Conservation (phyloP, 306 rosid genomes). For the Cicer yamashitae region DNA sequence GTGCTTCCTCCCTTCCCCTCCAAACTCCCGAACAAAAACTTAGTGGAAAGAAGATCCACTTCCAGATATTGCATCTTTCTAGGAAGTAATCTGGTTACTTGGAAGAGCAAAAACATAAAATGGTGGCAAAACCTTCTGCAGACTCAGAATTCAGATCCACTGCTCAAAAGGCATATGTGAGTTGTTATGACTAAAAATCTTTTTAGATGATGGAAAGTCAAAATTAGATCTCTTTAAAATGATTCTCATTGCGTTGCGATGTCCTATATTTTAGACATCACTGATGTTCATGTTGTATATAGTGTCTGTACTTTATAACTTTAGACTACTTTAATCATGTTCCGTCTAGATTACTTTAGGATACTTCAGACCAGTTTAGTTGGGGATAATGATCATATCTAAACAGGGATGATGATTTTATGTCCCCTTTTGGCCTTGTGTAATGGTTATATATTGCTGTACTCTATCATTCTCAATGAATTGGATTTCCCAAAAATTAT, state of each 20-base stretch:
- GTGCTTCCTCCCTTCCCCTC: background rate
- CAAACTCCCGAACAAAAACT: background rate
- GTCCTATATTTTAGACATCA: background rate
- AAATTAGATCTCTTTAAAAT: background rate
- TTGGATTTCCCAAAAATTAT: background rate
- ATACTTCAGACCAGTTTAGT: background rate
- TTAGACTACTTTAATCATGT: background rate
- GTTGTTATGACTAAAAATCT: background rate
- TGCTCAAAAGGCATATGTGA: background rate
- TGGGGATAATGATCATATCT: background rate
- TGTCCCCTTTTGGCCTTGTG: background rate
- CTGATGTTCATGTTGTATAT: background rate
- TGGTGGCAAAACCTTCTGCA: background rate
- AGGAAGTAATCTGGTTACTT: background rate
- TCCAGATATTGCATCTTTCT: background rate
- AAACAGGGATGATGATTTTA: background rate
- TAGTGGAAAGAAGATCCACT: background rate
- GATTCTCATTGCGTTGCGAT: background rate
- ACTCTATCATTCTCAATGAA: background rate
- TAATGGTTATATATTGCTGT: background rate
- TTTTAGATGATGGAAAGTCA: background rate
- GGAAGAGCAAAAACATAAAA: constrained; percentile 1
- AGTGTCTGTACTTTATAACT: background rate
- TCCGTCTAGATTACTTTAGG: background rate
- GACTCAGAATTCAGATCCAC: background rate